Conservation (phyloP, 371 early-diverging fungal species). For the Apophysomyces elegans region DNA sequence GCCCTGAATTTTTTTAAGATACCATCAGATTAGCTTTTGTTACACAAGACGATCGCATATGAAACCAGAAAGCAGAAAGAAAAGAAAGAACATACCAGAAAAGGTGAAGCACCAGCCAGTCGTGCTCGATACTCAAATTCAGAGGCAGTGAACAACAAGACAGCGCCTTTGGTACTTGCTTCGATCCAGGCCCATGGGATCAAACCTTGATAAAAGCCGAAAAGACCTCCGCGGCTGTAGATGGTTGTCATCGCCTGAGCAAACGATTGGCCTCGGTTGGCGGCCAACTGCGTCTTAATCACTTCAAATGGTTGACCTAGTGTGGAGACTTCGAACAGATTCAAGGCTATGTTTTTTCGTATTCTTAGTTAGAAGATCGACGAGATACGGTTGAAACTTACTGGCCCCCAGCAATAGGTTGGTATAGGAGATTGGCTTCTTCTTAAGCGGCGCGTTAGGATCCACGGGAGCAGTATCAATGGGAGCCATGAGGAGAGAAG, state of each 20-base stretch:
- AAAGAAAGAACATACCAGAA: conserved; percentile 39
- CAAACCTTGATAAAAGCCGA: conserved; percentile 84
- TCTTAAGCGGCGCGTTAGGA: conserved; percentile 49
- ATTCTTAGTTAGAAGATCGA: not conserved
- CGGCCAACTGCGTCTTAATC: conserved; percentile 87
- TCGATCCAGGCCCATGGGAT: conserved; percentile 95
- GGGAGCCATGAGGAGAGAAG: conserved; percentile 22
- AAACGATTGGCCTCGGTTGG: conserved; percentile 80
- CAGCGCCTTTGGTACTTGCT: conserved; percentile 88
- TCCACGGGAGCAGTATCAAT: conserved; percentile 30
- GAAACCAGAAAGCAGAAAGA: no score
- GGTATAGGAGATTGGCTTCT: conserved; percentile 67
- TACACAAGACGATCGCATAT: conserved; percentile 6
- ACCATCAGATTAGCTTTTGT: not conserved
- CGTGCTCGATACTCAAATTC: conserved; percentile 86
- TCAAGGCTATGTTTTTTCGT: conserved; percentile 45
- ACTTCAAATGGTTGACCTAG: conserved; percentile 93
- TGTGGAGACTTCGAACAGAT: conserved; percentile 86
- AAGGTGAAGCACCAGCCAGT: conserved; percentile 61
- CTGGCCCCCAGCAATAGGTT: conserved; percentile 70
- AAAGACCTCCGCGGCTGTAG: conserved; percentile 78
- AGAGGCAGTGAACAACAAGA: conserved; percentile 90
- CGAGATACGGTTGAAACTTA: conserved; percentile 28
- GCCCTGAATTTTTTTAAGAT: conserved; percentile 43
- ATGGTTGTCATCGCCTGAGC: conserved; percentile 64